These are phyloP conservation scores for Candida saitoana DNA, from an alignment of 805 yeast species.

Conservation along the genomic window DNA sequence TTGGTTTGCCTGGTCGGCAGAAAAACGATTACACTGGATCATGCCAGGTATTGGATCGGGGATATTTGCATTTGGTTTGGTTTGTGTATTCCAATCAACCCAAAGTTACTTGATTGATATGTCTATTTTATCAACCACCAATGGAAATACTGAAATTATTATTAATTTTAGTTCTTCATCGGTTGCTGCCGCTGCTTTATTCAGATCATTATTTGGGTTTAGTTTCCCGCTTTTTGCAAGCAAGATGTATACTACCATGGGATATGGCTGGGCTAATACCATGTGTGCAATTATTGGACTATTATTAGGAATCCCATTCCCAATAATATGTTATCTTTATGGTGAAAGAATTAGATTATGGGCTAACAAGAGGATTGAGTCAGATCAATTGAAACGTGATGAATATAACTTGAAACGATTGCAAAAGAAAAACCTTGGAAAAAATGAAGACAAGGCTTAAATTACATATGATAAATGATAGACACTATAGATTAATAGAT, in stretches of 20 bases:
- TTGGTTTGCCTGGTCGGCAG: conserved; percentile 73
- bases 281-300: conserved; percentile 34
- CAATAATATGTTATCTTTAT: conserved; percentile 30
- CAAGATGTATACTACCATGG: conserved; percentile 29
- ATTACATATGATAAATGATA: neutral
- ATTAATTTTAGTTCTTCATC: conserved; percentile 33
- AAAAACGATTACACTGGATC: conserved; percentile 53
- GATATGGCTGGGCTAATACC: conserved; percentile 41
- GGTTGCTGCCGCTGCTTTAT: conserved; percentile 41
- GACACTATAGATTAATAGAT: neutral
- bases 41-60: conserved; percentile 53
- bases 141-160: neutral
- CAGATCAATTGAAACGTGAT: conserved; percentile 20
- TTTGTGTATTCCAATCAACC: conserved; percentile 34
- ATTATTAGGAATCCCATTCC: conserved; percentile 36
- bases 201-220: conserved; percentile 36
- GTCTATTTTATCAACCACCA: conserved; percentile 19
- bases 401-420: conserved; percentile 16
- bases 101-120: conserved; percentile 38
- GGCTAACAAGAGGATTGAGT: conserved; percentile 28
- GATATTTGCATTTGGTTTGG: conserved; percentile 33
- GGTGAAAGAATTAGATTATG: conserved; percentile 34
- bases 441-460: neutral
- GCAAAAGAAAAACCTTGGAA: conserved; percentile 8
- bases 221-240: conserved; percentile 36